These are phyloP conservation scores for Xerocomus amazonicus DNA, from an alignment of 1,284 basidiomycete genomes.

Conservation along the genomic window DNA sequence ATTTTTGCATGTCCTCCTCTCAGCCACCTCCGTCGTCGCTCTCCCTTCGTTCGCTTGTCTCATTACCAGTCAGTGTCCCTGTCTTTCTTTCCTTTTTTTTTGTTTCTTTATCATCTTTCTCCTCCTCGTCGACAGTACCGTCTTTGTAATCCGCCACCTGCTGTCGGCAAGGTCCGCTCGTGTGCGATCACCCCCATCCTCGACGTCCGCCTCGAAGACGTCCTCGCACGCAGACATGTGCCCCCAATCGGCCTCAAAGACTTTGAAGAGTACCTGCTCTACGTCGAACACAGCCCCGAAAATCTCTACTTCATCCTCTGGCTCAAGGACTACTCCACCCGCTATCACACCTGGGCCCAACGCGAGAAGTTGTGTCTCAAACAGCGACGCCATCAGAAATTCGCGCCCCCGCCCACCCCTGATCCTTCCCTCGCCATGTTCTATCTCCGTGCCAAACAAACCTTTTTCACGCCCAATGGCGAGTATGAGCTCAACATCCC, in stretches of 20 bases:
- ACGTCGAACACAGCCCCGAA: conserved; percentile 65
- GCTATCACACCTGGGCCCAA: conserved; percentile 56
- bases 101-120: no score
- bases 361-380: conserved; percentile 40
- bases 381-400: conserved; percentile 20
- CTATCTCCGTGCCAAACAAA: conserved; percentile 71
- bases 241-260: conserved; percentile 76
- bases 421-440: conserved; percentile 62
- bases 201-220: conserved; percentile 62
- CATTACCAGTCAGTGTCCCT: conserved; percentile 39
- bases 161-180: conserved; percentile 61
- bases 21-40: no score
- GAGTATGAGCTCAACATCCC: conserved; percentile 69
- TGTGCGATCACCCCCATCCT: conserved; percentile 58
- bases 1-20: no score
- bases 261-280: conserved; percentile 76
- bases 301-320: conserved; percentile 76
- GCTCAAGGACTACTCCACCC: conserved; percentile 61
- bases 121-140: conserved; percentile 40
- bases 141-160: conserved; percentile 64
- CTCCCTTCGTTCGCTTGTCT: no score
- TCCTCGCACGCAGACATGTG: conserved; percentile 65
- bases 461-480: conserved; percentile 66
- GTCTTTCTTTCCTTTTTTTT: no score
- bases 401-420: conserved; percentile 39